These are phyloP conservation scores for Pneumocystis canis DNA, from an alignment of 1,139 yeast species.

Conservation along the genomic window DNA sequence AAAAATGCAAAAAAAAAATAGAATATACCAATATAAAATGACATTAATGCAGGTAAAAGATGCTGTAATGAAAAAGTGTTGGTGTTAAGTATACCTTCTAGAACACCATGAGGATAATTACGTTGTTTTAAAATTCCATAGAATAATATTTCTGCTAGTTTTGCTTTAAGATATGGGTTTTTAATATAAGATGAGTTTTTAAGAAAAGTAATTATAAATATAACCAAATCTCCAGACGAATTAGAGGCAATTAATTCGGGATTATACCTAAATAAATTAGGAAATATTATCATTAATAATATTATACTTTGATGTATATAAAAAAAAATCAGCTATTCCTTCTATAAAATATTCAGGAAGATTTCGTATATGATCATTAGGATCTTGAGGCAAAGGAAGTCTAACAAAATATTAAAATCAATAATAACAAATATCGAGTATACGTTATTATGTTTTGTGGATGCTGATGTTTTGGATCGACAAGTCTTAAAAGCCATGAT, in stretches of 20 bases:
- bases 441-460: constrained; percentile 43
- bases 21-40: constrained; percentile 47
- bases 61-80: constrained; percentile 51
- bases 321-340: constrained; percentile 63
- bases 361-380: constrained; percentile 41
- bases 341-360: constrained; percentile 80
- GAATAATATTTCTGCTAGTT: constrained; percentile 65
- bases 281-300: background rate
- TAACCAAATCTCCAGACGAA: constrained; percentile 34
- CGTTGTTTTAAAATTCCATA: constrained; percentile 45
- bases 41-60: constrained; percentile 66
- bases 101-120: constrained; percentile 41
- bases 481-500: constrained; percentile 51
- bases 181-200: constrained; percentile 78
- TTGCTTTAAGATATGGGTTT: constrained; percentile 85
- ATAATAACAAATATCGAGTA: background rate
- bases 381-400: constrained; percentile 41
- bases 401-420: background rate
- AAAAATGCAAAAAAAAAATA: background rate
- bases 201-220: constrained; percentile 55
- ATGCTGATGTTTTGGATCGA: constrained; percentile 54
- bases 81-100: constrained; percentile 48
- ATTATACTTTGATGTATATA: constrained; percentile 44
- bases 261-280: constrained; percentile 11
- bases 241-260: constrained; percentile 20